These are phyloP conservation scores for Collybia sp. DNA, from an alignment of 768 basidiomycete genomes.

Conservation along the genomic window DNA sequence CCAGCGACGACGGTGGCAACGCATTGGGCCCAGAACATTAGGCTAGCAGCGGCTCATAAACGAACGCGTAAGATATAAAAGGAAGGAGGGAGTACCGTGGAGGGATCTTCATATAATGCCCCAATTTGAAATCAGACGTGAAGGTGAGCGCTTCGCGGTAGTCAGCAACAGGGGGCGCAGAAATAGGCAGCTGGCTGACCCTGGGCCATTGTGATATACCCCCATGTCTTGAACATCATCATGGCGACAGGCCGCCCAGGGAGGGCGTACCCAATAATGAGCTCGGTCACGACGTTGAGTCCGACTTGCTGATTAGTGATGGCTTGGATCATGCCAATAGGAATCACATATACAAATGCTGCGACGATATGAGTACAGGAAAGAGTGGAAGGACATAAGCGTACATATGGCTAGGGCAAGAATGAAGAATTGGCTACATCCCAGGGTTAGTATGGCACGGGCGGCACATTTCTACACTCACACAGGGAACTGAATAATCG, in stretches of 20 bases:
- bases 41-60: constrained; percentile 6
- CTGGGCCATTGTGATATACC: constrained; percentile 67
- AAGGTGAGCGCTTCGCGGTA: constrained; percentile 38
- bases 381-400: neutral
- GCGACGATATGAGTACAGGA: neutral
- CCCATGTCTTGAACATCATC: constrained; percentile 87
- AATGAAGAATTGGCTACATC: constrained; percentile 46
- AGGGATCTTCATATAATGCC: constrained; percentile 75
- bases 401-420: constrained; percentile 60
- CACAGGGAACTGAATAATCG: constrained; percentile 49
- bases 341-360: constrained; percentile 67
- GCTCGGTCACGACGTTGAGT: constrained; percentile 72
- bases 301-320: constrained; percentile 81
- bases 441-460: too few species aligned
- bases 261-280: constrained; percentile 75
- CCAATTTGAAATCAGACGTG: constrained; percentile 75
- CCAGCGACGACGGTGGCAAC: constrained; percentile 64
- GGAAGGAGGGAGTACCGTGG: constrained; percentile 32
- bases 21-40: constrained; percentile 72
- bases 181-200: constrained; percentile 14
- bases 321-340: constrained; percentile 60
- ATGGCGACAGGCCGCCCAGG: constrained; percentile 77
- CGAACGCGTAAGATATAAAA: neutral
- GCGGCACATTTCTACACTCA: constrained; percentile 30
- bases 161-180: neutral